phyloP scores from a whole-genome alignment of 306 rosid species.

The Citrullus mucosospermus region DNA sequence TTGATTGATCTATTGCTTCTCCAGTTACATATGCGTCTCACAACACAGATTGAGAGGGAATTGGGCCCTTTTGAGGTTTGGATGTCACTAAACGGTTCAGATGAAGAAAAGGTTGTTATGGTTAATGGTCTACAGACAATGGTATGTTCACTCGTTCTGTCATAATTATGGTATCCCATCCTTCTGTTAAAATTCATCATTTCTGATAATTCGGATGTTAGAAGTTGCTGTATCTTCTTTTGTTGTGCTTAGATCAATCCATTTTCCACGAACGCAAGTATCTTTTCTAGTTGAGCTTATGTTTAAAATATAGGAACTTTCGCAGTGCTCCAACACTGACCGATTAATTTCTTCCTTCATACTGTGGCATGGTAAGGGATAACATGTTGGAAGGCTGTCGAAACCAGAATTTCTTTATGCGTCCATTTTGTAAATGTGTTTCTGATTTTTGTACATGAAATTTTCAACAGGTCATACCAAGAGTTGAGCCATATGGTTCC shows the following conservation, averaged over 20 bases:
- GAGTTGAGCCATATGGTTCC: constrained; percentile 28
- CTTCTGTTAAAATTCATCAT: neutral
- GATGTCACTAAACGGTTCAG: constrained; percentile 39
- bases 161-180: neutral
- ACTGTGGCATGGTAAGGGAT: neutral
- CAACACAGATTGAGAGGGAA: constrained; percentile 65
- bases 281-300: neutral
- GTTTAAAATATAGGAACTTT: neutral
- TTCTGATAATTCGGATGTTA: neutral
- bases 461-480: constrained; percentile 21
- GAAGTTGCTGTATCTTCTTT: neutral
- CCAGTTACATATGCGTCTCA: constrained; percentile 65
- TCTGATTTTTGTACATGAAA: constrained; percentile 7
- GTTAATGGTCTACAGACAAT: constrained; percentile 74
- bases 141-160: constrained; percentile 31
- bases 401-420: neutral
- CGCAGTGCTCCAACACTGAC: neutral
- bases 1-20: constrained; percentile 23
- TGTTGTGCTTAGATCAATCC: neutral
- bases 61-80: constrained; percentile 83
- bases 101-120: constrained; percentile 44
- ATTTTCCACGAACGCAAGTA: neutral
- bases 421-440: neutral
- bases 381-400: neutral
- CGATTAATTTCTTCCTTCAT: neutral